These are phyloP conservation scores for Metarhizium anisopliae DNA, from an alignment of 2,329 filamentous ascomycete species.

Conservation along the genomic window DNA sequence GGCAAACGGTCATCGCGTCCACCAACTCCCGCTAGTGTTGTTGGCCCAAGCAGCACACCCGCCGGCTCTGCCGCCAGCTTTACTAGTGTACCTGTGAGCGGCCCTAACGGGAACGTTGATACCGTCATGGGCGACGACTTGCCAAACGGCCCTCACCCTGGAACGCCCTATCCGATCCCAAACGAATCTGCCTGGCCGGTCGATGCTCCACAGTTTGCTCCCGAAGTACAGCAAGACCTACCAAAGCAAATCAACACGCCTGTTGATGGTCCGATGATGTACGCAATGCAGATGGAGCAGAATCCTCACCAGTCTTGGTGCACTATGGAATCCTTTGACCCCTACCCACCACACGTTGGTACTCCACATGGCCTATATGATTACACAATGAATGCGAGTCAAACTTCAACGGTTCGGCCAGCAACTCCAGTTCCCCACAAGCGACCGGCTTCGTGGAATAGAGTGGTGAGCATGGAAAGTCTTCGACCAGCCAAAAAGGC, in stretches of 20 bases:
- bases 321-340: conserved; percentile 9
- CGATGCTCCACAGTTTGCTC: conserved; percentile 30
- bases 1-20: conserved; percentile 27
- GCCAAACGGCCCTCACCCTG: conserved; percentile 28
- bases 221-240: conserved; percentile 18
- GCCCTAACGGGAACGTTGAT: conserved; percentile 9
- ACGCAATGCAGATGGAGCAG: conserved; percentile 21
- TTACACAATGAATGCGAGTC: conserved; percentile 17
- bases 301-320: conserved; percentile 18
- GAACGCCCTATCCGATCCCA: conserved; percentile 31
- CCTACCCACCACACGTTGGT: conserved; percentile 9
- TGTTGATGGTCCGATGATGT: conserved; percentile 21
- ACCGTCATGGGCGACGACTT: conserved; percentile 26
- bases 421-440: conserved; percentile 30
- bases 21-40: conserved; percentile 20
- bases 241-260: conserved; percentile 24
- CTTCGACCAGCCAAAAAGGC: conserved; percentile 27
- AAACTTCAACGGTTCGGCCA: conserved; percentile 20
- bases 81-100: not conserved
- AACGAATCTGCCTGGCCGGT: conserved; percentile 27
- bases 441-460: conserved; percentile 29
- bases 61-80: not conserved
- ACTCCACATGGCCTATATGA: conserved; percentile 13
- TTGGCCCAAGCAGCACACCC: conserved; percentile 7
- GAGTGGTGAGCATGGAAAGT: conserved; percentile 27